Conservation (phyloP, 2,329 filamentous ascomycete genomes). For the Fusarium paranaense region DNA sequence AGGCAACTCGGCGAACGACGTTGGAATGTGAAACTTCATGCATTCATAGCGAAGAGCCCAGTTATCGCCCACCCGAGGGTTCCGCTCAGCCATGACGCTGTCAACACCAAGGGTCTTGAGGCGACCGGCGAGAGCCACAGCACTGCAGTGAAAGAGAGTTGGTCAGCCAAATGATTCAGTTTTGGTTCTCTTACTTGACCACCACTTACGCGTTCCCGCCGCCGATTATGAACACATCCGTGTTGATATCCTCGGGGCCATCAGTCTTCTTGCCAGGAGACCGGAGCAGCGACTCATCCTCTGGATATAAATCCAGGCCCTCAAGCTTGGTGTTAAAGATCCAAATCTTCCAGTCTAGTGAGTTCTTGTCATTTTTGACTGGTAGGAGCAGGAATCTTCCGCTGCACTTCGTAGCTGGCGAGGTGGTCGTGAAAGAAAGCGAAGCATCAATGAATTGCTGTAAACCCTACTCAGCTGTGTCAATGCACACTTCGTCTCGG, state of each 20-base stretch:
- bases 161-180: not conserved
- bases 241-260: not conserved
- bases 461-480: not conserved
- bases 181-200: not conserved
- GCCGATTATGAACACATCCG: constrained; percentile 27
- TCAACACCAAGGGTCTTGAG: constrained; percentile 29
- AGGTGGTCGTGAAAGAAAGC: constrained; percentile 8
- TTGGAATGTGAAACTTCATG: constrained; percentile 33
- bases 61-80: constrained; percentile 23
- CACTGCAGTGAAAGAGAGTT: not conserved
- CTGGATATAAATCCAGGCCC: constrained; percentile 6
- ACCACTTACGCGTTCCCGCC: constrained; percentile 26
- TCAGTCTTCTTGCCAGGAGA: not conserved
- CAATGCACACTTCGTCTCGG: accelerated
- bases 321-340: constrained; percentile 30
- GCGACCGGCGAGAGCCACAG: constrained; percentile 16
- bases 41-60: constrained; percentile 33
- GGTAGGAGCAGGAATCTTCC: constrained; percentile 20
- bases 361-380: accelerated
- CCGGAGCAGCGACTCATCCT: constrained; percentile 12
- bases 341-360: constrained; percentile 31
- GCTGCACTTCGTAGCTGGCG: constrained; percentile 6
- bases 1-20: constrained; percentile 25
- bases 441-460: constrained; percentile 31
- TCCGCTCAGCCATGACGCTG: constrained; percentile 26